phyloP scores from a whole-genome alignment of 129 eudicot species.

The Rutidosis leptorrhynchoides region DNA sequence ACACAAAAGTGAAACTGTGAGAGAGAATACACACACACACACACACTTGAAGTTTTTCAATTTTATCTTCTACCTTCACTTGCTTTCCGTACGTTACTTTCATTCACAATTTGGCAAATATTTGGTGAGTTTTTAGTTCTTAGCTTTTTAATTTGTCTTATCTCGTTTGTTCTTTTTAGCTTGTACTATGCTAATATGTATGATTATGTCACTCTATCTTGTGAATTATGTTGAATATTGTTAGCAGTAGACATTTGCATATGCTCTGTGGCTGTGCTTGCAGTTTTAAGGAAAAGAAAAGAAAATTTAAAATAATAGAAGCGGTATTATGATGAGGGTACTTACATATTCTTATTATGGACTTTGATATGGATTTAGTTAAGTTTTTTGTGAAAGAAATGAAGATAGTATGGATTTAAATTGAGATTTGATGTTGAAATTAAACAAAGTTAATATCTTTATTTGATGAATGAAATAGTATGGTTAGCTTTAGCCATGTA shows the following conservation, averaged over 20 bases:
- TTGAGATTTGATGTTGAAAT: neutral
- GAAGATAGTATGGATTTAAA: neutral
- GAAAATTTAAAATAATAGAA: neutral
- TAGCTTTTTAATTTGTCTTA: neutral
- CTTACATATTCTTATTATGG: too few relatives aligned
- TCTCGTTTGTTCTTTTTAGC: neutral
- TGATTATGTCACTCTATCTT: constrained; percentile 1
- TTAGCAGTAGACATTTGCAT: neutral
- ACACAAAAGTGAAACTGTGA: constrained; percentile 23
- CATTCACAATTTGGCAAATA: constrained; percentile 7
- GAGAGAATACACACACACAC: constrained; percentile 26
- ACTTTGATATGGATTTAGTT: neutral
- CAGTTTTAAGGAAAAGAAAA: neutral
- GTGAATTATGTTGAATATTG: neutral
- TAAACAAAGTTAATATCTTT: neutral
- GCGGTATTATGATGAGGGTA: neutral
- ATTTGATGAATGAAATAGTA: neutral
- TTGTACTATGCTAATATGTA: neutral
- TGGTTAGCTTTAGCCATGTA: neutral
- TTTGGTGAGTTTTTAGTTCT: constrained; percentile 22
- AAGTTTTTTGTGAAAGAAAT: constrained; percentile 16
- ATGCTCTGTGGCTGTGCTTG: neutral
- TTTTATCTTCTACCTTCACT: constrained; percentile 13
- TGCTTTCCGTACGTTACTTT: constrained; percentile 15
- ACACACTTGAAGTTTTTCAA: constrained; percentile 8